A percentile compares a stretch with the other conserved stretches of the same genome.
Conservation (phyloP, 1,284 basidiomycete genomes). For the Ceratobasidium sp. region DNA sequence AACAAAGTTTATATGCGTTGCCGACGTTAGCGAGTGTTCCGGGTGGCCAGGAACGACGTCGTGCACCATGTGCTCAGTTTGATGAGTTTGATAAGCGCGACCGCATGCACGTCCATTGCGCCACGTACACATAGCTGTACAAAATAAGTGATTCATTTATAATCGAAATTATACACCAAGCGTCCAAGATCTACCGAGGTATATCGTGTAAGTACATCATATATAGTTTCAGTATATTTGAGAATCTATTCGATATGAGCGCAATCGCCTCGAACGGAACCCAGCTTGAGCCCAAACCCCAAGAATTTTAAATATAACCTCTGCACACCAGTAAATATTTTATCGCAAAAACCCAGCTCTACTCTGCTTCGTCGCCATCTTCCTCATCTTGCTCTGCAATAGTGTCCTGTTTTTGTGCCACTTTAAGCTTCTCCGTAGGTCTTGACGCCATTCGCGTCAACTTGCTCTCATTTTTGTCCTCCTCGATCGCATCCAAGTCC, state of each 20-base stretch:
- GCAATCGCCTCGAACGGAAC: conserved; percentile 9
- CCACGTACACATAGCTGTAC: no score
- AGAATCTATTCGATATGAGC: conserved; percentile 11
- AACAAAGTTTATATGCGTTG: conserved; percentile 38
- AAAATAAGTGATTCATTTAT: no score
- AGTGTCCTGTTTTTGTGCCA: background rate
- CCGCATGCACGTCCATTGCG: background rate
- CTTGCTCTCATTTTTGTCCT: conserved; percentile 34
- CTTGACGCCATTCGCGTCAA: conserved; percentile 25
- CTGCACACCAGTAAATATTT: background rate
- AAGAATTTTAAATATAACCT: conserved; percentile 1
- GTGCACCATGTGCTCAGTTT: conserved; percentile 25
- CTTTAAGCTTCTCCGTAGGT: conserved; percentile 38
- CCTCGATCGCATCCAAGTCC: conserved; percentile 40
- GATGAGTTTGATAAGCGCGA: conserved; percentile 20
- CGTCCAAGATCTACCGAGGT: conserved; percentile 4
- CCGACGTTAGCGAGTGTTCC: conserved; percentile 18
- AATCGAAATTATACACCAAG: no score
- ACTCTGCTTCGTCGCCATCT: conserved; percentile 26
- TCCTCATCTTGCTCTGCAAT: conserved; percentile 33
- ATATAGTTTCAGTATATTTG: conserved; percentile 12
- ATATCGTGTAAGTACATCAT: conserved; percentile 14
- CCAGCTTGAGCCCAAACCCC: background rate
- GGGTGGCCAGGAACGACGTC: conserved; percentile 17
- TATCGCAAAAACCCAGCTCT: background rate